Conservation (phyloP, 306 rosid species). For the Ormosia semicastrata region DNA sequence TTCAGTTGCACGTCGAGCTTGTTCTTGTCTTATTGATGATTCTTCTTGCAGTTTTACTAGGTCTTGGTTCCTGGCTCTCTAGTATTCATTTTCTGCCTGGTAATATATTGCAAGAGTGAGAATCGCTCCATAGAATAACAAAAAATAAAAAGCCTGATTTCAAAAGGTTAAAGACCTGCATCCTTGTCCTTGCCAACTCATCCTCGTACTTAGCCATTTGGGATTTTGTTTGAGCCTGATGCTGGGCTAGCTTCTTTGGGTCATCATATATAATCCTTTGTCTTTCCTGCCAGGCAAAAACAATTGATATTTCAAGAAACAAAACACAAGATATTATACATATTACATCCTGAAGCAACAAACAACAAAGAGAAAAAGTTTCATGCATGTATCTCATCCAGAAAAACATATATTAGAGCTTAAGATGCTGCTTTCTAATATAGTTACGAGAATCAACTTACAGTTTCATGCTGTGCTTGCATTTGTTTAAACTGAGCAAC, state of each 20-base stretch:
- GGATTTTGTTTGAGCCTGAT: slow-evolving; percentile 89
- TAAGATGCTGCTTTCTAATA: no score
- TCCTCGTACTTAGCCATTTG: slow-evolving; percentile 93
- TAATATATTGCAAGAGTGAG: slow-evolving; percentile 14
- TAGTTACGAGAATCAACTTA: slow-evolving; percentile 30
- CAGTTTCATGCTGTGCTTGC: slow-evolving; percentile 82
- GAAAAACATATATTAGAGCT: no score
- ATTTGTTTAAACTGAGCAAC: slow-evolving; percentile 68
- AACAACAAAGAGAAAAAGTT: background rate
- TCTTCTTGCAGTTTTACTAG: slow-evolving; percentile 92
- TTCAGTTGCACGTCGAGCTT: slow-evolving; percentile 88
- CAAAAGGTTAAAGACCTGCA: slow-evolving; percentile 63
- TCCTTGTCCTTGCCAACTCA: slow-evolving; percentile 87
- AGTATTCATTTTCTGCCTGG: slow-evolving; percentile 87
- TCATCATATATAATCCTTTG: slow-evolving; percentile 90
- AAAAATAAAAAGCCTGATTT: background rate
- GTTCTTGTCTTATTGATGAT: slow-evolving; percentile 90
- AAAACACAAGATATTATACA: background rate
- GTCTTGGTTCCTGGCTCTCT: slow-evolving; percentile 89
- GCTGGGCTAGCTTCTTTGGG: slow-evolving; percentile 89
- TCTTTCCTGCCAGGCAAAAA: slow-evolving; percentile 66
- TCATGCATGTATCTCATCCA: background rate
- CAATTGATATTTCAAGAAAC: background rate
- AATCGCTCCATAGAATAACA: background rate
- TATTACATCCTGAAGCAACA: background rate